These are phyloP conservation scores for Puccinia hordei DNA, from an alignment of 1,284 basidiomycete species.

Conservation along the genomic window DNA sequence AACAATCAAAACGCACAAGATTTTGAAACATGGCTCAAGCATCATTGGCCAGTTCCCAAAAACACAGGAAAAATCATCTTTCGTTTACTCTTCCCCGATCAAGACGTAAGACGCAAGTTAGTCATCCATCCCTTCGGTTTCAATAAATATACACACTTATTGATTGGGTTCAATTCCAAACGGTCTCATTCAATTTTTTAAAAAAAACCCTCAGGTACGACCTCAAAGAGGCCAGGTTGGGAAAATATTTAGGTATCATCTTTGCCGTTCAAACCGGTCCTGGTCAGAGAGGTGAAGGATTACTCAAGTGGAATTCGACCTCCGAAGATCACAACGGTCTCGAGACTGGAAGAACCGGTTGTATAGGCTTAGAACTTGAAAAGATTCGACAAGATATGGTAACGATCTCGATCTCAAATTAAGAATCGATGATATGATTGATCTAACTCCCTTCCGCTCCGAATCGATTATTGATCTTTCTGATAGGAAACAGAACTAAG, in stretches of 20 bases:
- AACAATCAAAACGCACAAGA: conserved; percentile 5
- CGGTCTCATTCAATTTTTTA: background rate
- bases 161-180: too few relatives aligned
- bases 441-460: conserved; percentile 49
- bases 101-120: conserved; percentile 67
- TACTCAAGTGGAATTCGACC: conserved; percentile 64
- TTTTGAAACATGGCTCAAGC: conserved; percentile 14
- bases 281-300: conserved; percentile 57
- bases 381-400: conserved; percentile 61
- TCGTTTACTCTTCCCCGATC: conserved; percentile 77
- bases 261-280: conserved; percentile 62
- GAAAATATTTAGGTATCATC: conserved; percentile 64
- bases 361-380: conserved; percentile 70
- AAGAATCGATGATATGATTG: background rate
- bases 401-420: background rate
- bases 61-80: conserved; percentile 63
- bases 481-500: conserved; percentile 52
- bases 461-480: conserved; percentile 56
- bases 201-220: conserved; percentile 63
- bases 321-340: conserved; percentile 53
- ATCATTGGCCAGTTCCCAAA: conserved; percentile 2
- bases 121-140: background rate
- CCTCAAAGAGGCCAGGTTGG: conserved; percentile 72
- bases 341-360: conserved; percentile 64
- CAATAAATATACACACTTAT: too few relatives aligned